A percentile compares a stretch with the other conserved stretches of the same genome.
Evolutionary conservation across 2,329 filamentous ascomycete species (phyloP).

Genomic region (Nothophaeocryptopus gaeumannii): DNA sequence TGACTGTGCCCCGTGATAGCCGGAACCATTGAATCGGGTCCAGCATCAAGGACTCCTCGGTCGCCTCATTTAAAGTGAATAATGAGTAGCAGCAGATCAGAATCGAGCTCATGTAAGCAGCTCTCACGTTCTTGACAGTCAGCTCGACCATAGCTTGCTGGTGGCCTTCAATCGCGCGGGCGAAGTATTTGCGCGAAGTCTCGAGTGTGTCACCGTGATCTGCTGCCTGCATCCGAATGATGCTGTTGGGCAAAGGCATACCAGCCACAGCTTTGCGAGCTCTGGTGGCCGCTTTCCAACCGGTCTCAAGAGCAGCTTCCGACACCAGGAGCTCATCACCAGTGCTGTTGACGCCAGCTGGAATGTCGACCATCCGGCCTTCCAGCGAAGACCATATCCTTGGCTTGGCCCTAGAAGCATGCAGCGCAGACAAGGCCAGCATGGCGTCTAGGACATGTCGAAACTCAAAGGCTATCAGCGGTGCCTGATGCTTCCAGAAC

Average conservation of each 20-base stretch:
- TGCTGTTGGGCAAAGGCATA: not conserved
- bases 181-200: conserved; percentile 22
- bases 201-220: conserved; percentile 21
- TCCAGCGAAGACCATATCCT: conserved; percentile 21
- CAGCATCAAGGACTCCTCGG: conserved; percentile 10
- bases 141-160: conserved; percentile 19
- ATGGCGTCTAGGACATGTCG: conserved; percentile 24
- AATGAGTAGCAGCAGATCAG: conserved; percentile 24
- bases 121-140: conserved; percentile 17
- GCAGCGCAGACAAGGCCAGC: conserved; percentile 24
- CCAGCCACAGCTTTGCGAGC: not conserved
- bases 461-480: conserved; percentile 23
- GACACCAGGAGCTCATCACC: not conserved
- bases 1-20: conserved; percentile 18
- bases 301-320: not conserved
- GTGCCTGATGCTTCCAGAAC: conserved; percentile 27
- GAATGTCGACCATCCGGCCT: conserved; percentile 18
- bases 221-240: not conserved
- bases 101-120: conserved; percentile 21
- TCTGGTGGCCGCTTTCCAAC: conserved; percentile 11
- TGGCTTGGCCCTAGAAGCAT: conserved; percentile 20
- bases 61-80: conserved; percentile 21
- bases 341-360: not conserved
- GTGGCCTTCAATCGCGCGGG: conserved; percentile 25
- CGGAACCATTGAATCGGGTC: conserved; percentile 25